A percentile compares a stretch with the other conserved stretches of the same genome.
These are phyloP conservation scores for Annona squamosa DNA, from an alignment of 164 flowering plant species.

Conservation along the genomic window DNA sequence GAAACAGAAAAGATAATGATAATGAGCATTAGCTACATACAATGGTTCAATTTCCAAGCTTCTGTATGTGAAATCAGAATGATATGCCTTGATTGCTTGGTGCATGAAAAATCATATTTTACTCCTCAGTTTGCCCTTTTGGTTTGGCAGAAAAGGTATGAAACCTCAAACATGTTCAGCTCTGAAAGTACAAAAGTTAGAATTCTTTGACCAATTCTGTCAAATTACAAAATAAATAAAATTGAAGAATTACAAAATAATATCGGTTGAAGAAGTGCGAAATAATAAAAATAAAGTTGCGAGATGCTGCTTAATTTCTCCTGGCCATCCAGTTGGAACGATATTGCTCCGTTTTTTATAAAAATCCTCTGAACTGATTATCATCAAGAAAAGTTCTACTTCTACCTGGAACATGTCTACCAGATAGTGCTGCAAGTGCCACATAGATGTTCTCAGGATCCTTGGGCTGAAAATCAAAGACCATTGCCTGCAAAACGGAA, in stretches of 20 bases:
- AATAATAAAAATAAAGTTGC: neutral
- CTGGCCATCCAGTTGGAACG: neutral
- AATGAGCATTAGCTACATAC: too few species aligned
- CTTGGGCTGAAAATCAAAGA: constrained; percentile 77
- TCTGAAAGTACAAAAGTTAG: too few species aligned
- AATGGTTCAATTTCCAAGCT: too few species aligned
- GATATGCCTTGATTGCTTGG: too few species aligned
- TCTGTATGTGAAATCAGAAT: too few species aligned
- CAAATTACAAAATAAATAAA: neutral
- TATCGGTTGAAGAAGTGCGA: neutral
- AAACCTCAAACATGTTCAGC: too few species aligned
- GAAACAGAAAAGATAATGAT: neutral
- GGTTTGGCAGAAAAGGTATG: too few species aligned
- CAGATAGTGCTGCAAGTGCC: constrained; percentile 60
- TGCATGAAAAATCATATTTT: too few species aligned
- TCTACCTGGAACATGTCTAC: constrained; percentile 56
- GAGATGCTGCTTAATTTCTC: neutral
- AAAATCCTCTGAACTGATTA: neutral
- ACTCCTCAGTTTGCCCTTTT: too few species aligned
- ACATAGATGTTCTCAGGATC: constrained; percentile 64
- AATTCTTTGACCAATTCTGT: neutral
- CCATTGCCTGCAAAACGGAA: constrained; percentile 36
- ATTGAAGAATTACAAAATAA: neutral
- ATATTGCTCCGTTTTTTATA: neutral
- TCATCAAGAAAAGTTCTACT: neutral